phyloP scores from a whole-genome alignment of 2,329 filamentous ascomycete genomes.

The Rutstroemia sp. region DNA sequence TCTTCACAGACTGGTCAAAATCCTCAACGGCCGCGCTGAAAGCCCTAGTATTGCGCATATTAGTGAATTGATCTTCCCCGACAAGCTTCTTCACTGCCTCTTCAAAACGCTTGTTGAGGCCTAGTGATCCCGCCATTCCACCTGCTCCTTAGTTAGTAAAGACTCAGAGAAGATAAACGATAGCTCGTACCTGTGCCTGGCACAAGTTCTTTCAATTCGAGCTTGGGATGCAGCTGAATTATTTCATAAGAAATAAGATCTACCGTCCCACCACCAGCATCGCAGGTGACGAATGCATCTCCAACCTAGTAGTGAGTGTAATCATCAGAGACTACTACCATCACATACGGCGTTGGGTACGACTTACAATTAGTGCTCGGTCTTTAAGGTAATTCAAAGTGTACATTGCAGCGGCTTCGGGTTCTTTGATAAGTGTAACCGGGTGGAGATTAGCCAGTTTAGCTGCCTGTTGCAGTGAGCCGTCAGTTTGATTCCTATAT shows the following conservation, averaged over 20 bases:
- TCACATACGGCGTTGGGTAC: constrained; percentile 13
- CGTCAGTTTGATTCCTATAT: not conserved
- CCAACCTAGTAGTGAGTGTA: constrained; percentile 11
- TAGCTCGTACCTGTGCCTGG: constrained; percentile 16
- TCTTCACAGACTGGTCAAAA: constrained; percentile 30
- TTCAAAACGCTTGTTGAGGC: constrained; percentile 25
- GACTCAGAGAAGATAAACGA: not conserved
- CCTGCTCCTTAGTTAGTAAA: not conserved
- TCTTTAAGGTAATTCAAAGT: constrained; percentile 11
- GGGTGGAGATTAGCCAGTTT: constrained; percentile 6
- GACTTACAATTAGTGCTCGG: not conserved
- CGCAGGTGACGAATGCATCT: constrained; percentile 28
- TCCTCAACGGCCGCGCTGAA: constrained; percentile 25
- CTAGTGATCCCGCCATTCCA: constrained; percentile 24
- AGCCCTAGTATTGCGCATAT: constrained; percentile 21
- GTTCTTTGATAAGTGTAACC: constrained; percentile 14
- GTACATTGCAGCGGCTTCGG: constrained; percentile 17
- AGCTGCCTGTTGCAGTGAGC: constrained; percentile 6
- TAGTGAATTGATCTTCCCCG: constrained; percentile 23
- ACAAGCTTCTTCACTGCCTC: constrained; percentile 21
- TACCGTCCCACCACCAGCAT: constrained; percentile 29
- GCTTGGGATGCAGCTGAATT: constrained; percentile 8
- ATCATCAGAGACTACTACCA: not conserved
- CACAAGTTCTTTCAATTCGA: constrained; percentile 25
- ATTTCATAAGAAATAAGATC: constrained; percentile 31